Conservation (phyloP, 202 grass and related monocot genomes). For the Alloteropsis angusta region DNA sequence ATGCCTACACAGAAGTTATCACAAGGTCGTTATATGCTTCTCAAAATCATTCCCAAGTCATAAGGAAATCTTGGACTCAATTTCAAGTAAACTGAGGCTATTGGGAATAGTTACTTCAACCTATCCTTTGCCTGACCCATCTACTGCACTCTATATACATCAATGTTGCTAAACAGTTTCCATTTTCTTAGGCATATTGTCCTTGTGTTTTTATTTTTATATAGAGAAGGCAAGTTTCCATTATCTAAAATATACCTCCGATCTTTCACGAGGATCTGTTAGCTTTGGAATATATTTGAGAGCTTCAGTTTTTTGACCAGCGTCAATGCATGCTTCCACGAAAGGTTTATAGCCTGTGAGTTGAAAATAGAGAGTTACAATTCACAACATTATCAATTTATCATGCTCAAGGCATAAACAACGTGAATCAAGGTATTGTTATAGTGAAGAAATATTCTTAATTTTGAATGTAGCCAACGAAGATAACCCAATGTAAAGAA, state of each 20-base stretch:
- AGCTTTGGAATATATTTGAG: constrained; percentile 81
- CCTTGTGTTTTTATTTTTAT: background rate
- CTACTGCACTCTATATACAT: background rate
- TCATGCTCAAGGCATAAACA: constrained; percentile 8
- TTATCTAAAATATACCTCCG: constrained; percentile 75
- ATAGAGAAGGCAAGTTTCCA: background rate
- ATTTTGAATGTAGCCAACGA: background rate
- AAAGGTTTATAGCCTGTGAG: constrained; percentile 84
- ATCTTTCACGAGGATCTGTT: constrained; percentile 72
- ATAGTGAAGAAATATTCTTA: background rate
- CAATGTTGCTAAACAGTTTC: background rate
- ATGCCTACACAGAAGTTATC: constrained; percentile 50
- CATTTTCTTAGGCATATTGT: background rate
- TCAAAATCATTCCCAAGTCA: background rate
- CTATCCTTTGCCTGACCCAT: background rate
- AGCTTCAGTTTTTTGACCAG: constrained; percentile 84
- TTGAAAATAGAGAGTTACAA: background rate
- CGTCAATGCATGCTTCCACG: constrained; percentile 97
- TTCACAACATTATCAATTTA: background rate
- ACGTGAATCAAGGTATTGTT: background rate
- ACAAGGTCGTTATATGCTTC: background rate
- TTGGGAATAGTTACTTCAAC: background rate
- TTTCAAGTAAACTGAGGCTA: background rate
- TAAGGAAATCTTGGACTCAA: background rate
- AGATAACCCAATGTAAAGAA: background rate